Evolutionary conservation across 345 rosid genomes (phyloP).

Genomic region (Litchi chinensis): DNA sequence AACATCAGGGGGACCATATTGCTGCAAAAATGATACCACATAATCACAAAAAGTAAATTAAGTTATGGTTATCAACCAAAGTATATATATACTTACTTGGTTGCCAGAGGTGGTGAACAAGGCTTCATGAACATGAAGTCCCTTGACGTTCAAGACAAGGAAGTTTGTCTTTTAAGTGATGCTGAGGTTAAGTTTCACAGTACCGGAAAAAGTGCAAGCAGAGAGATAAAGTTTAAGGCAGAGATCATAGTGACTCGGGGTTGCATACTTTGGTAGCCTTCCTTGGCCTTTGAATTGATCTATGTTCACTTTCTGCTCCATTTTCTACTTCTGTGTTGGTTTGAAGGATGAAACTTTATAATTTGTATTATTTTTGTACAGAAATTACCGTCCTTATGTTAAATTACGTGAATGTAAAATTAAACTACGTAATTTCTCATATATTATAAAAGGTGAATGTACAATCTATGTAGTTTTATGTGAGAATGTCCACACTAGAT

Average conservation of each 20-base stretch:
- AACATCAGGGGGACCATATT: constrained; percentile 27
- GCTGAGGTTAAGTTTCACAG: constrained; percentile 22
- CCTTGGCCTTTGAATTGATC: constrained; percentile 30
- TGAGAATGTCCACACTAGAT: too few relatives aligned
- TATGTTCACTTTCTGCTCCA: constrained; percentile 15
- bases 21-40: constrained; percentile 10
- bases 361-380: too few relatives aligned
- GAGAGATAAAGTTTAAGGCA: constrained; percentile 11
- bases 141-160: constrained; percentile 45
- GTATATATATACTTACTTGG: constrained; percentile 29
- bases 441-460: too few relatives aligned
- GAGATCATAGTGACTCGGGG: constrained; percentile 20
- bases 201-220: constrained; percentile 40
- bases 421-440: too few relatives aligned
- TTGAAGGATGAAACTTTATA: too few relatives aligned
- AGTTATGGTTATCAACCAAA: neutral
- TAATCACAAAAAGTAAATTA: neutral
- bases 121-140: constrained; percentile 34
- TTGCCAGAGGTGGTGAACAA: constrained; percentile 33
- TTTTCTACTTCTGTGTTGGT: constrained; percentile 25
- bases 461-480: too few relatives aligned
- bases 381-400: too few relatives aligned
- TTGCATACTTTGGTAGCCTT: constrained; percentile 25
- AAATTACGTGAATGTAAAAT: too few relatives aligned
- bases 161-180: constrained; percentile 31